These are phyloP conservation scores for Termitomyces heimii DNA, from an alignment of 768 basidiomycete species.

Conservation along the genomic window DNA sequence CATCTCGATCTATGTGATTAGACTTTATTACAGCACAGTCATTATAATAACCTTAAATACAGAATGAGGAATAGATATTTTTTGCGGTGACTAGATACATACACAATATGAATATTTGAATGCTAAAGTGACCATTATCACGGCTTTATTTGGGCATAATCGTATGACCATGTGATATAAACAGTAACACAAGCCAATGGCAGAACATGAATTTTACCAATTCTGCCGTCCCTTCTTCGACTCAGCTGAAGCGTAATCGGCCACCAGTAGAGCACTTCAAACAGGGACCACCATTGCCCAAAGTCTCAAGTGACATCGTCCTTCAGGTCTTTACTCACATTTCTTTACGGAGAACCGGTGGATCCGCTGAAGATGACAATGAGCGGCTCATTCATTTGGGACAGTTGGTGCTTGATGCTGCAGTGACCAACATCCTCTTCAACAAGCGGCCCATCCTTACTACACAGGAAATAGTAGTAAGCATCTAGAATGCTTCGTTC, in stretches of 20 bases:
- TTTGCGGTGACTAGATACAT: not conserved
- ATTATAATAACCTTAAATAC: not conserved
- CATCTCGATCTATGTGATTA: slow-evolving; percentile 16
- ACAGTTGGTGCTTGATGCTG: slow-evolving; percentile 37
- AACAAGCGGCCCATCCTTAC: slow-evolving; percentile 43
- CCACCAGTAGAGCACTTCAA: slow-evolving; percentile 4
- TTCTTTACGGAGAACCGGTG: slow-evolving; percentile 43
- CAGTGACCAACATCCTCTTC: slow-evolving; percentile 42
- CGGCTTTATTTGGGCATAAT: not conserved
- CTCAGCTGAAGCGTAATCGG: slow-evolving; percentile 15
- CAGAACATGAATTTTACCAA: slow-evolving; percentile 12
- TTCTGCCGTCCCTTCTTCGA: slow-evolving; percentile 3
- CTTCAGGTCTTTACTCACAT: slow-evolving; percentile 69
- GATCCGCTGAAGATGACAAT: slow-evolving; percentile 41
- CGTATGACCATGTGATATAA: slow-evolving; percentile 7
- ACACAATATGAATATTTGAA: too few species aligned
- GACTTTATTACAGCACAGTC: not conserved
- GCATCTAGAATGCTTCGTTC: not conserved
- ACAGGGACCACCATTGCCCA: slow-evolving; percentile 38
- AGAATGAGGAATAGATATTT: not conserved
- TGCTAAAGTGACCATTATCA: not conserved
- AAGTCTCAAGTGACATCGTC: slow-evolving; percentile 42
- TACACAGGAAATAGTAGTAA: slow-evolving; percentile 45
- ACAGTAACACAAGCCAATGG: slow-evolving; percentile 9
- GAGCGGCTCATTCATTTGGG: slow-evolving; percentile 53